Conservation (phyloP, 305 asterid species). For the Fraxinus ornus region DNA sequence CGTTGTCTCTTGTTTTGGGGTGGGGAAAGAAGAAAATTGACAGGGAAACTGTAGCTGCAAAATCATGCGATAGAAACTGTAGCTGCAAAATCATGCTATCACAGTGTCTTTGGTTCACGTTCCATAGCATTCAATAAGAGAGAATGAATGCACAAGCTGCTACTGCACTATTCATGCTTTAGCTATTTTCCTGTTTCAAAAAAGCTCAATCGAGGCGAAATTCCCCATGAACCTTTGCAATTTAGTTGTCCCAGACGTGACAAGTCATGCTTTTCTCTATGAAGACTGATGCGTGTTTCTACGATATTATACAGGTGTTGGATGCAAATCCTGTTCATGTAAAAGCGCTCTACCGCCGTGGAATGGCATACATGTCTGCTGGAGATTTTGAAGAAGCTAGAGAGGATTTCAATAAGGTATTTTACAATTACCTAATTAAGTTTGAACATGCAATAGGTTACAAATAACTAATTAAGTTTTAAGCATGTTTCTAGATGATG, state of each 20-base stretch:
- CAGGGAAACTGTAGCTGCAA: background rate
- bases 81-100: background rate
- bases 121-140: background rate
- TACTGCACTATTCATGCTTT: background rate
- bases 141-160: background rate
- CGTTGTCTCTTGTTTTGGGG: background rate
- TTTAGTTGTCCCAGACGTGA: background rate
- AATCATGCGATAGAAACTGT: background rate
- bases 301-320: constrained; percentile 52
- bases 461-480: too few relatives aligned
- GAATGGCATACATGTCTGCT: constrained; percentile 84
- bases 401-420: constrained; percentile 85
- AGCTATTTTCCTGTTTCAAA: background rate
- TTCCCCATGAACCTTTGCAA: background rate
- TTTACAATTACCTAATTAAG: background rate
- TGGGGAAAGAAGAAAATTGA: background rate
- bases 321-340: constrained; percentile 89
- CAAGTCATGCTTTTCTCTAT: background rate
- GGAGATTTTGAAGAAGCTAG: constrained; percentile 93
- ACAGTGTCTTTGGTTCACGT: background rate
- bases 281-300: constrained; percentile 6
- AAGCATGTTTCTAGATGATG: constrained; percentile 54
- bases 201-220: background rate
- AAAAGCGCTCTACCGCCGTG: constrained; percentile 93
- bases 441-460: background rate